Percentiles rank a stretch among this genome's conserved stretches.
Conservation (phyloP, 164 flowering plant species). For the Vitis vinifera region DNA sequence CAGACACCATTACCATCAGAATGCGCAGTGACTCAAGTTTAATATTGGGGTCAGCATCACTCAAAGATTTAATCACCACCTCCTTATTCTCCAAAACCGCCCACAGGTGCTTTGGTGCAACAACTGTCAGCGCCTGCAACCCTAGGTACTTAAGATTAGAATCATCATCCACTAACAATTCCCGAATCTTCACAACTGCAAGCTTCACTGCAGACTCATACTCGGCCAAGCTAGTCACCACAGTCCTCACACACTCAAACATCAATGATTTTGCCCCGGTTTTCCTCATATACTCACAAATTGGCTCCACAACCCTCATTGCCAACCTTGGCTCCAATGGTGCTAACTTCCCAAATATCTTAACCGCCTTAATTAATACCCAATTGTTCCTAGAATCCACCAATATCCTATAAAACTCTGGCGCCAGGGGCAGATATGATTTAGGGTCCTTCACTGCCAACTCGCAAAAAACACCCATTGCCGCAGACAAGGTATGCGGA, state of each 20-base stretch:
- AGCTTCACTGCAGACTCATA: constrained; percentile 69
- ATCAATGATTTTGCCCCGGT: constrained; percentile 78
- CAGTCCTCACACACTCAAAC: constrained; percentile 84
- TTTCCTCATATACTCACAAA: constrained; percentile 73
- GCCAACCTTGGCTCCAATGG: constrained; percentile 80
- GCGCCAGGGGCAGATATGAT: constrained; percentile 83
- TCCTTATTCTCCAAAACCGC: constrained; percentile 93
- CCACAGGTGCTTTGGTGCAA: constrained; percentile 64
- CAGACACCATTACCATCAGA: constrained; percentile 82
- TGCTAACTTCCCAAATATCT: constrained; percentile 71
- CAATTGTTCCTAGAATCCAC: constrained; percentile 88
- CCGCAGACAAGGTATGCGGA: constrained; percentile 51
- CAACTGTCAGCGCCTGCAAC: constrained; percentile 65
- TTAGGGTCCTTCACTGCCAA: constrained; percentile 54
- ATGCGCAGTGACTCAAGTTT: constrained; percentile 68
- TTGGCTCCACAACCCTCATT: constrained; percentile 73
- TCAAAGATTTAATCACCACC: constrained; percentile 71
- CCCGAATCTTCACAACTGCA: constrained; percentile 64
- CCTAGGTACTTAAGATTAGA: constrained; percentile 90
- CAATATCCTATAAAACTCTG: constrained; percentile 83
- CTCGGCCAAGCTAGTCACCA: constrained; percentile 64
- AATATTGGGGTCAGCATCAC: constrained; percentile 76
- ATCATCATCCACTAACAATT: constrained; percentile 74
- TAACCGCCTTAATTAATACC: constrained; percentile 90
- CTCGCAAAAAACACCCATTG: constrained; percentile 88